A percentile compares a stretch with the other conserved stretches of the same genome.
Evolutionary conservation across 78 protist genomes (phyloP).

Genomic region (Parvularia atlantis): DNA sequence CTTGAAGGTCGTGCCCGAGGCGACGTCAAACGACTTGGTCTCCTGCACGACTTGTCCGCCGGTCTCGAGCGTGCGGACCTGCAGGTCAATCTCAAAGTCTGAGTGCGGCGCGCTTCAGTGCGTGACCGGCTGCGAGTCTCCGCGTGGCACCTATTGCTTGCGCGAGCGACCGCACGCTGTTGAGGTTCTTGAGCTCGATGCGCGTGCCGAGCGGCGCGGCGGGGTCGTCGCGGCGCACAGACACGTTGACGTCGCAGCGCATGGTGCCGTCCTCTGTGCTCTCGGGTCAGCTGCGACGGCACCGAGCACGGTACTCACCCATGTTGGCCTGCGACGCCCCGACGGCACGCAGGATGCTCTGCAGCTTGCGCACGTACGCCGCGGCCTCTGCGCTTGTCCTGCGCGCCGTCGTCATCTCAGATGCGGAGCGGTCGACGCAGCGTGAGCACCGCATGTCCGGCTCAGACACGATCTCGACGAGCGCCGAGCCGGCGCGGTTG

Average conservation of each 20-base stretch:
- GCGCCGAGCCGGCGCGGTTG: conserved; percentile 72
- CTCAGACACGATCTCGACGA: conserved; percentile 73
- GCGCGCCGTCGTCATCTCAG: no score
- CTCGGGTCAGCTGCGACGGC: background rate
- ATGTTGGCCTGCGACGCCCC: conserved; percentile 68
- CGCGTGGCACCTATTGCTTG: conserved; percentile 58
- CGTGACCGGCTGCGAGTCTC: background rate
- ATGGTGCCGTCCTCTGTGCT: conserved; percentile 44
- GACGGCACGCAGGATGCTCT: conserved; percentile 31
- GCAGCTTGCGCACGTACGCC: conserved; percentile 41
- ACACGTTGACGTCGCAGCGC: conserved; percentile 73
- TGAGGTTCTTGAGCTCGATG: conserved; percentile 67
- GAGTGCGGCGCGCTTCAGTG: no score
- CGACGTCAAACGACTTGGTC: conserved; percentile 32
- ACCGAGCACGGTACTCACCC: conserved; percentile 24
- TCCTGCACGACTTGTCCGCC: conserved; percentile 38
- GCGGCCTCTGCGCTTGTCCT: conserved; percentile 50
- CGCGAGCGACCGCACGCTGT: conserved; percentile 29
- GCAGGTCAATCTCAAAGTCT: conserved; percentile 37
- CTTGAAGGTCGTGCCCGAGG: background rate
- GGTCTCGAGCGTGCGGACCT: conserved; percentile 31
- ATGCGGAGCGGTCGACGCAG: no score
- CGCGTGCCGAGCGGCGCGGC: conserved; percentile 33
- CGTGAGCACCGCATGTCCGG: conserved; percentile 28
- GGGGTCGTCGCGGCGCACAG: conserved; percentile 17